Conservation (phyloP, 108 stramenopile genomes). For the Fragilaria crotonensis region DNA sequence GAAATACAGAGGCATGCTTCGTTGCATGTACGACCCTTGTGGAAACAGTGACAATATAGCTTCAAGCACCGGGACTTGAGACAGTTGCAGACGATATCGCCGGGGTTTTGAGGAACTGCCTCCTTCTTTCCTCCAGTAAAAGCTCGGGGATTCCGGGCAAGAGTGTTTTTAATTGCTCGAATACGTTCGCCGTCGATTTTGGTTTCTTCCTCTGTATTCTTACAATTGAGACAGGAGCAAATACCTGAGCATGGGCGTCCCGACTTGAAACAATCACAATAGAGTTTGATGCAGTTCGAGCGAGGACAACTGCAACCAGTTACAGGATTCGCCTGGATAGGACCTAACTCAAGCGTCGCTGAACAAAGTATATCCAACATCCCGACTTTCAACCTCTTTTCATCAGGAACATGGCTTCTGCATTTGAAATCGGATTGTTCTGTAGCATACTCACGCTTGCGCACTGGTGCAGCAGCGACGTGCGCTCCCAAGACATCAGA, state of each 20-base stretch:
- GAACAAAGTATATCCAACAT: constrained; percentile 37
- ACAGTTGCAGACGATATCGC: constrained; percentile 81
- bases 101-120: constrained; percentile 18
- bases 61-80: constrained; percentile 78
- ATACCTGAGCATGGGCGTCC: constrained; percentile 49
- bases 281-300: constrained; percentile 80
- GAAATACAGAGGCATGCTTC: constrained; percentile 40
- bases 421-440: background rate
- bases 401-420: background rate
- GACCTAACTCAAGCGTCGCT: constrained; percentile 39
- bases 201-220: constrained; percentile 43
- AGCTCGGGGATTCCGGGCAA: constrained; percentile 51
- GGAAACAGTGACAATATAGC: constrained; percentile 91
- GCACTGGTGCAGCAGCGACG: background rate
- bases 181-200: constrained; percentile 38
- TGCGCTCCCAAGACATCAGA: background rate
- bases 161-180: constrained; percentile 42
- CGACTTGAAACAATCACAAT: constrained; percentile 91
- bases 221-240: constrained; percentile 48
- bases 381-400: constrained; percentile 4
- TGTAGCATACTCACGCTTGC: background rate
- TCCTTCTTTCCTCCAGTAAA: constrained; percentile 20
- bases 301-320: constrained; percentile 82
- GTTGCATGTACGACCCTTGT: constrained; percentile 54
- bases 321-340: constrained; percentile 26